Evolutionary conservation across 2,329 filamentous ascomycete genomes (phyloP).

Genomic region (Cryphonectria japonica): DNA sequence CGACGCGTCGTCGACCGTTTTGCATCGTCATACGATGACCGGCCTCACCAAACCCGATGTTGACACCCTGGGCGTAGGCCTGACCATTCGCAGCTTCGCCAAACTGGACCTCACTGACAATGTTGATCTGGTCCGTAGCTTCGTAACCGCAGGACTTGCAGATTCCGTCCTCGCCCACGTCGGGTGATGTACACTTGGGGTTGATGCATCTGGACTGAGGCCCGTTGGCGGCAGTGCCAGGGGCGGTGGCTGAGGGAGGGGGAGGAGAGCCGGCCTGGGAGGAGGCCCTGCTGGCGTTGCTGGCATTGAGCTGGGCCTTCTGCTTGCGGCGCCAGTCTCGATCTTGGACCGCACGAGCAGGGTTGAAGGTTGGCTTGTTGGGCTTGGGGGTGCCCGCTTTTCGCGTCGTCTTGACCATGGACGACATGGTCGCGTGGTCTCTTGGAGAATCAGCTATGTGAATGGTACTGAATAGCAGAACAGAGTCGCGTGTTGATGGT

Average conservation of each 20-base stretch:
- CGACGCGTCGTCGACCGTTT: constrained; percentile 55
- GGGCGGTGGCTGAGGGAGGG: constrained; percentile 35
- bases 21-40: constrained; percentile 69
- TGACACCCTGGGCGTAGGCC: constrained; percentile 88
- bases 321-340: constrained; percentile 49
- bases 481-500: background rate
- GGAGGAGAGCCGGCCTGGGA: constrained; percentile 36
- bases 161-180: constrained; percentile 63
- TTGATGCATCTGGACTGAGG: constrained; percentile 55
- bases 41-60: constrained; percentile 83
- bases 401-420: constrained; percentile 45
- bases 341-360: constrained; percentile 56
- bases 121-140: constrained; percentile 82
- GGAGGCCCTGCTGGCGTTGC: constrained; percentile 29
- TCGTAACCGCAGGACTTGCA: constrained; percentile 87
- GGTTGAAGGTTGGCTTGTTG: constrained; percentile 49
- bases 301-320: constrained; percentile 37
- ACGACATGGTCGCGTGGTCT: constrained; percentile 46
- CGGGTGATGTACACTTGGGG: constrained; percentile 62
- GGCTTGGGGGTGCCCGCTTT: constrained; percentile 43
- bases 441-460: background rate
- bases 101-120: constrained; percentile 90
- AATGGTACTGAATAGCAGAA: background rate
- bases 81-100: constrained; percentile 85
- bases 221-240: constrained; percentile 30